Base-by-base conservation (phyloP, 768 basidiomycete genomes). In the Crepidotus variabilis region DNA sequence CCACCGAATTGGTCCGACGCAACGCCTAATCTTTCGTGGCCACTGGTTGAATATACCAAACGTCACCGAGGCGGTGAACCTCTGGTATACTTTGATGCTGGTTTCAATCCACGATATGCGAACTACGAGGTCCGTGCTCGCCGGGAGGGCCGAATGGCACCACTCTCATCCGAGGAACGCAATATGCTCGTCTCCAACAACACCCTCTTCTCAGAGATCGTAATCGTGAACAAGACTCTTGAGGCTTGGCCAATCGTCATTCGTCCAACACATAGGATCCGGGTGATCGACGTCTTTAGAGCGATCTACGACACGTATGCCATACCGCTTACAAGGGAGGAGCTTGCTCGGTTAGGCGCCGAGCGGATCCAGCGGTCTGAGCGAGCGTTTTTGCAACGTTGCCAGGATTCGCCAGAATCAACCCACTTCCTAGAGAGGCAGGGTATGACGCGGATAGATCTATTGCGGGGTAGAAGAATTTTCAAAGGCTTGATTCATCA, bases 241-340 rank as follows among this genome's bases (percentile, higher is more conserved):
- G 63, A 73, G 34, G 54, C 58, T 36, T 78, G 76, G 67, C 69
- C 72, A 5, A 69, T 84, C 36, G 60, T 75, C 52, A 75, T 83
- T 55, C 57, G 58, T 61, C 69, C 78, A 9, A 72, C 74, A 49
- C 73, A 77, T 35, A 50, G 69, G 20, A 71, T 87, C 54, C 69
- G 78, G 13, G 80, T 83, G 61, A 73, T 79, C 21, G 85, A 88
- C 51, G 76, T 88, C 33, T 84, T 86, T 63, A 67, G 77, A 53
- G 80, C 77, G 9, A 84, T 88, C 23, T 78, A 82, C 62, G 74
- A 79, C 45, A 68, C 75, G 5, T 82, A 78, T 57, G 67, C 76
- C 48, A 66, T 71, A 35, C 73, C 71, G 7, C 69, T 87, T 64
- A 77, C 78, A 1, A 61, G 63, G 21, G 71, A 75, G 33, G 84